Evolutionary conservation across 2,329 filamentous ascomycete species (phyloP).

Genomic region (Onygenales sp.): DNA sequence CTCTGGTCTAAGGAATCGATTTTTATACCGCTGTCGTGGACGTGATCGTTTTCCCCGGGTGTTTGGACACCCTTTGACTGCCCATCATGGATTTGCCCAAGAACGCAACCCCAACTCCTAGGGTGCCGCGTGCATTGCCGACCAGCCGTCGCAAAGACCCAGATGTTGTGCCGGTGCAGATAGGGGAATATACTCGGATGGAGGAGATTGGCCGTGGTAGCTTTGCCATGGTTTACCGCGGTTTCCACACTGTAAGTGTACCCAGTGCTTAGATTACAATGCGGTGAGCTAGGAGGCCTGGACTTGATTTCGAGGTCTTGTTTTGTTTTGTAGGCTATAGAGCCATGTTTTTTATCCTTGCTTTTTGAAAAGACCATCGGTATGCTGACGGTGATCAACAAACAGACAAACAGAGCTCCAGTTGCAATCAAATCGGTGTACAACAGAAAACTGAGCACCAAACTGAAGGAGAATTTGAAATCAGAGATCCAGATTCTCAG

Average conservation of each 20-base stretch:
- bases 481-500: constrained; percentile 94
- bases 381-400: constrained; percentile 2
- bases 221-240: constrained; percentile 91
- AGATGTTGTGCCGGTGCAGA: constrained; percentile 27
- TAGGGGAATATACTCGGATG: constrained; percentile 73
- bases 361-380: not conserved
- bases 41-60: constrained; percentile 1
- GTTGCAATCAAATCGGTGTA: constrained; percentile 98
- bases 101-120: constrained; percentile 29
- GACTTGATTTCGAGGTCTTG: not conserved
- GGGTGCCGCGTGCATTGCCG: constrained; percentile 29
- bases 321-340: not conserved
- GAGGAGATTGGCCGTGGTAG: constrained; percentile 94
- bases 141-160: constrained; percentile 21
- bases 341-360: not conserved
- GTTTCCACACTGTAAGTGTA: constrained; percentile 65
- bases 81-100: constrained; percentile 7
- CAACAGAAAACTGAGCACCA: constrained; percentile 80
- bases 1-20: not conserved
- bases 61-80: not conserved
- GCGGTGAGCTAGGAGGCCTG: not conserved
- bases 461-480: constrained; percentile 91
- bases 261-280: not conserved
- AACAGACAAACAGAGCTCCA: constrained; percentile 55
- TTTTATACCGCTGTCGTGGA: constrained; percentile 6